Evolutionary conservation across 1,139 yeast genomes (phyloP), one percentile per base, ranked within the genome.

Genomic region (Geotrichum aggregatum): DNA sequence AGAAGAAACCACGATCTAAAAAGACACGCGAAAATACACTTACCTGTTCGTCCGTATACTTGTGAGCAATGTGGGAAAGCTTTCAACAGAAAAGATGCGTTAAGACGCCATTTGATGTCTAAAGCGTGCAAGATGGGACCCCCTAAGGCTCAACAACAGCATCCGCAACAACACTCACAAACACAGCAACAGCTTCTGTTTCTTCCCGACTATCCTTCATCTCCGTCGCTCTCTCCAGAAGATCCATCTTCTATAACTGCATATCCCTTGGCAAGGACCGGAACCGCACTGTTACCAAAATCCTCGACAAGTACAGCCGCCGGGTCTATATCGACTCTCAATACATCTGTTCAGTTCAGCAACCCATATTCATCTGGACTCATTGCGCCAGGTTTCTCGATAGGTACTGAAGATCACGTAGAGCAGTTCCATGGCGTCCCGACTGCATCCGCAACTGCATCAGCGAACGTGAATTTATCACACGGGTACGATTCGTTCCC

Each of bases 21-120:
- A 65, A 71, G 88, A 42, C 88, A 83, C 61, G 84, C 80, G 59
- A 76, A 79, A 54, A 82, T 79, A 52, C 83, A 79, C 64, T 66
- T 79, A 47, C 69, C 75, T 6, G 65, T 66, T 4, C 52, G 66
- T 3, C 86, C 88, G 1, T 83, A 85, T 63, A 80, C 84, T 48
- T 86, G 94, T 67, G 79, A 82, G 11, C 70, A 74, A 28, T 86
- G 94, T 70, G 87, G 87, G 36, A 85, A 84, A 63, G 91, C 92
- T 0, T 85, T 86, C 73, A 92, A 92, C 2, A 70, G 94, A 44
- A 84, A 84, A 63, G 94, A 85, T 67, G 92, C 94, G 0, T 71
- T 86, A 59, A 84, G 56, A 8, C 35, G 55, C n/a, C 54, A 50
- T 28, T 33, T 51, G 1, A 31, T 47, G 10, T 49, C 55, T 6